Percentiles rank a stretch among this genome's conserved stretches.
phyloP scores from a whole-genome alignment of 2,329 filamentous ascomycete species.

The Dactylellina sp. region DNA sequence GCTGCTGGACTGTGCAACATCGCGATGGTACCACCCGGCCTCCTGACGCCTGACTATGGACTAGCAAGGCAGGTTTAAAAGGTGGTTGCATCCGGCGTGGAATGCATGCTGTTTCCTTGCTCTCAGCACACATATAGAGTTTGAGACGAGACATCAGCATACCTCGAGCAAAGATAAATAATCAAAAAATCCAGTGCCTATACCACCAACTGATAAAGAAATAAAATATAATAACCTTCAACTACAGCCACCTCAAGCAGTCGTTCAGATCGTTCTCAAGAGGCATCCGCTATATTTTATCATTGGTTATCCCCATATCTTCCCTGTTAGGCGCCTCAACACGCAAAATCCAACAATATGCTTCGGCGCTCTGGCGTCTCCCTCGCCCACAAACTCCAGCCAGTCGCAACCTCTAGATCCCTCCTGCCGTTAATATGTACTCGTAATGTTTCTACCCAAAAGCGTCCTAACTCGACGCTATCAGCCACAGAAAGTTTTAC shows the following conservation, averaged over 20 bases:
- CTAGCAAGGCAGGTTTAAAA: constrained; percentile 27
- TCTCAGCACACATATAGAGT: constrained; percentile 22
- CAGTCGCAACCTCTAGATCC: constrained; percentile 24
- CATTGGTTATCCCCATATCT: no score
- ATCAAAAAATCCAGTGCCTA: not conserved
- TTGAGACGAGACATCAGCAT: constrained; percentile 30
- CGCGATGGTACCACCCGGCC: constrained; percentile 30
- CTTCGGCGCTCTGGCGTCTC: constrained; percentile 53
- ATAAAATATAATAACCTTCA: no score
- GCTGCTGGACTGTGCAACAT: constrained; percentile 39
- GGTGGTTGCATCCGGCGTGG: constrained; percentile 39
- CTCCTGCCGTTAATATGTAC: constrained; percentile 38
- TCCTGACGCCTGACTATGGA: constrained; percentile 8
- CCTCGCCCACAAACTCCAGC: constrained; percentile 26
- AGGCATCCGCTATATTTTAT: no score
- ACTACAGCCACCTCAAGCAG: no score
- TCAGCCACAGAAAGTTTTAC: constrained; percentile 30
- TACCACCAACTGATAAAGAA: no score
- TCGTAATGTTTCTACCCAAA: constrained; percentile 42
- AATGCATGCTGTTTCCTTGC: constrained; percentile 13
- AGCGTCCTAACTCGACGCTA: constrained; percentile 46
- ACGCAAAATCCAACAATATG: constrained; percentile 56
- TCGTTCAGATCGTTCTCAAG: no score
- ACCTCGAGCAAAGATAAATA: not conserved
- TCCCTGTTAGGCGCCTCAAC: no score